A percentile compares a stretch with the other conserved stretches of the same genome.
phyloP scores from a whole-genome alignment of 2,329 filamentous ascomycete genomes.

The Fusarium sp. region DNA sequence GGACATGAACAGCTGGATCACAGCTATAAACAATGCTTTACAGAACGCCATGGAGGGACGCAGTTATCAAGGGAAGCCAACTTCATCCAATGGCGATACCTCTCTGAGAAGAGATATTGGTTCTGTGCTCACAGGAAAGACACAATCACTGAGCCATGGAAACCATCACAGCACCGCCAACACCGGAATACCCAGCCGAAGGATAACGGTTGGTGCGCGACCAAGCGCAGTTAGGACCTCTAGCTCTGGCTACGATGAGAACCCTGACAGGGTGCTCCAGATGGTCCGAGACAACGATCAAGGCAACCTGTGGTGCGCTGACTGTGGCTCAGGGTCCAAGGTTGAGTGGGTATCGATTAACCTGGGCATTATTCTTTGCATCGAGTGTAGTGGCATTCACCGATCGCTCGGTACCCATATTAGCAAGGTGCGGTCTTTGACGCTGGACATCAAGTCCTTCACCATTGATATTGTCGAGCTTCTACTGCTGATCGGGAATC shows the following conservation, averaged over 20 bases:
- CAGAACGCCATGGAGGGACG: constrained; percentile 94
- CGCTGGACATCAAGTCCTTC: constrained; percentile 94
- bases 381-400: constrained; percentile 98
- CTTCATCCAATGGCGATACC: constrained; percentile 59
- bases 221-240: constrained; percentile 77
- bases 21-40: constrained; percentile 94
- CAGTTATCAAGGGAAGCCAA: constrained; percentile 67
- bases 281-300: constrained; percentile 90
- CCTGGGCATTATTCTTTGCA: constrained; percentile 93
- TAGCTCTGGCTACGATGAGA: constrained; percentile 82
- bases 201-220: constrained; percentile 91
- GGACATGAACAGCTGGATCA: constrained; percentile 97
- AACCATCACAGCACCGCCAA: constrained; percentile 62
- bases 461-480: constrained; percentile 97
- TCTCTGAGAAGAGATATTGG: constrained; percentile 87
- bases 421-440: constrained; percentile 95
- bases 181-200: constrained; percentile 75
- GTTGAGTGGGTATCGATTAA: constrained; percentile 99
- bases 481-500: constrained; percentile 89
- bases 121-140: constrained; percentile 93
- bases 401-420: constrained; percentile 97
- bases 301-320: constrained; percentile 92
- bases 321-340: constrained; percentile 91
- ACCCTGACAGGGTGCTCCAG: constrained; percentile 86
- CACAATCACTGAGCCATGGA: constrained; percentile 74